Evolutionary conservation across 441 rosid genomes (phyloP).

Genomic region (Adansonia madagascariensis): DNA sequence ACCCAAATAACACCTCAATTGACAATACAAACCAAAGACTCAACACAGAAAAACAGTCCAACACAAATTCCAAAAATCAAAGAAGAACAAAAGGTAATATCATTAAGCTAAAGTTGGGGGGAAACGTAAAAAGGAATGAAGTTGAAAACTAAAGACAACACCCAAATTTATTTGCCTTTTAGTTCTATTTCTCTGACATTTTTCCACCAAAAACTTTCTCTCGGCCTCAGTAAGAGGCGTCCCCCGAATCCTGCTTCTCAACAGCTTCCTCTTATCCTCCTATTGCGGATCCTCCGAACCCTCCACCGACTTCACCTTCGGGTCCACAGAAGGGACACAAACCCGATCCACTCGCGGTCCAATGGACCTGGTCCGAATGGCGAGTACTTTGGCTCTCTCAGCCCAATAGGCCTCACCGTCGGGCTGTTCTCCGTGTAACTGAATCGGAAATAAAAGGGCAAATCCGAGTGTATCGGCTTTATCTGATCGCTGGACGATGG

Average conservation of each 20-base stretch:
- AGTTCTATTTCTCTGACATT: conserved; percentile 65
- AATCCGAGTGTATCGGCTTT: conserved; percentile 55
- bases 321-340: conserved; percentile 82
- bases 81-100: not conserved
- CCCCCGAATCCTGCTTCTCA: conserved; percentile 73
- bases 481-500: conserved; percentile 73
- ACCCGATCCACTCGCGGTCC: conserved; percentile 84
- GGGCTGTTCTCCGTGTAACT: conserved; percentile 87
- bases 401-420: conserved; percentile 72
- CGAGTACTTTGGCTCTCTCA: conserved; percentile 91
- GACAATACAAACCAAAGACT: not conserved
- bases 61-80: not conserved
- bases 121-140: not conserved
- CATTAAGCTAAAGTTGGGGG: not conserved
- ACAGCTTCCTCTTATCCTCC: conserved; percentile 68
- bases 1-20: not conserved
- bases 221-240: conserved; percentile 68
- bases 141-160: conserved; percentile 25
- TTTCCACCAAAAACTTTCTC: conserved; percentile 72
- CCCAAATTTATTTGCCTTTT: conserved; percentile 80
- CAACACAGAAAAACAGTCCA: not conserved
- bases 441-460: conserved; percentile 83
- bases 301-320: conserved; percentile 64
- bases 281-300: conserved; percentile 64
- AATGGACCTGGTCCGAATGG: conserved; percentile 86